Evolutionary conservation across 2,329 filamentous ascomycete species (phyloP), one percentile per base, ranked within the genome.

Genomic region (Erysiphe pulchra): DNA sequence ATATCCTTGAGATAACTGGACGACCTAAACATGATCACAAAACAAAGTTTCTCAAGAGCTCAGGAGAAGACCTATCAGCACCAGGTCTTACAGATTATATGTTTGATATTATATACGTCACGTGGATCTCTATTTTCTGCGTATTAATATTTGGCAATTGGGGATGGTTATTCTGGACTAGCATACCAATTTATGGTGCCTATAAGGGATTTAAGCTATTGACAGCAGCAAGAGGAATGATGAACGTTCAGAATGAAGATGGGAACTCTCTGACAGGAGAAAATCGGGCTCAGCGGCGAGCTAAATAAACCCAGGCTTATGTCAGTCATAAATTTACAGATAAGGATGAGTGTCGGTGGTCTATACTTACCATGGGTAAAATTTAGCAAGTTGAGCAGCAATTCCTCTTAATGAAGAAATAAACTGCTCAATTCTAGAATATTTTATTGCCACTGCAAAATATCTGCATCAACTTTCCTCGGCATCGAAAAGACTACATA

Each of bases 61-160:
- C 82, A 0, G 87, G 90, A 39, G 86, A 95, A 59, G 90, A 98
- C 60, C 72, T 98, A 45, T 75, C 80, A 45, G 82, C 84, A 10
- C 71, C 78, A 32, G 90, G 90, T 4, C 64, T 98, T 65, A 95
- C 87, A 11, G 90, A 94, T 63, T 95, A 92, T 67, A 83, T 95
- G 80, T 98, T 92, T 71, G 90, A 98, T 63, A 73, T 93, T 44
- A 67, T 93, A 45, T 95, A 93, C 73, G 84, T 92, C 65, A 94
- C 85, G 0, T 94, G 86, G 77, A 76, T 73, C 11, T 80, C 77
- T 46, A 65, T 83, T 37, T 62, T 77, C 9, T 61, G 79, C n/a
- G 85, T 78, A 13, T 70, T 79, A 14, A 51, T 92, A 28, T 71
- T 87, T 42, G 90, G 90, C 4, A 85, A 94, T 59, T 78, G 78